Evolutionary conservation across 2,329 filamentous ascomycete species (phyloP).

Genomic region (Myriosclerotinia duriaeana): DNA sequence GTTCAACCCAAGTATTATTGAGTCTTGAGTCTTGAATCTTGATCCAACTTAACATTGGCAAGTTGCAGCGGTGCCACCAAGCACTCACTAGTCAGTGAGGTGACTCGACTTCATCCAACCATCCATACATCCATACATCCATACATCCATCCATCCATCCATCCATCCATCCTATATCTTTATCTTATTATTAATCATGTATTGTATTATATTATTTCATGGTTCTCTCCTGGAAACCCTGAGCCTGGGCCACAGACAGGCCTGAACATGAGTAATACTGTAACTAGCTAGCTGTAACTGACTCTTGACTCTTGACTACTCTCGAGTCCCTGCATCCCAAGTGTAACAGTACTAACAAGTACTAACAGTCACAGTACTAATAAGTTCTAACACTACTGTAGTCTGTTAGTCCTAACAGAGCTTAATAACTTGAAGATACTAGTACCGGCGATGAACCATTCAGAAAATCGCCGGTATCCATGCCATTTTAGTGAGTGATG

Average conservation of each 20-base stretch:
- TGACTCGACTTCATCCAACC: background rate
- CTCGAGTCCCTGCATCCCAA: constrained; percentile 9
- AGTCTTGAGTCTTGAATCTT: too few relatives aligned
- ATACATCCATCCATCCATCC: background rate
- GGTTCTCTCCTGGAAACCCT: background rate
- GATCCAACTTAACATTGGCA: too few relatives aligned
- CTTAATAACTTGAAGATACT: background rate
- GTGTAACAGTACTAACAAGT: background rate
- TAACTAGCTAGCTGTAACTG: too few relatives aligned
- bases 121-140: too few relatives aligned
- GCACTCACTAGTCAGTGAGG: too few relatives aligned
- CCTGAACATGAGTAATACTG: constrained; percentile 6
- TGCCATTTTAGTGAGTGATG: constrained; percentile 5
- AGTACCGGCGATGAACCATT: constrained; percentile 18
- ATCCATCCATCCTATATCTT: background rate
- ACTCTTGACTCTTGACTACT: background rate
- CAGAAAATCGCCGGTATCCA: constrained; percentile 2
- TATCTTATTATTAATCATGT: background rate
- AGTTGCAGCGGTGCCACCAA: too few relatives aligned
- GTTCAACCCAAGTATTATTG: too few relatives aligned
- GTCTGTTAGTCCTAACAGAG: too few relatives aligned
- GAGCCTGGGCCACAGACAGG: constrained; percentile 4
- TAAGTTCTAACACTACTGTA: too few relatives aligned
- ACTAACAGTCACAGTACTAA: background rate
- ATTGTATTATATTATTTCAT: background rate